Conservation (phyloP, 2,329 filamentous ascomycete genomes). For the Fonsecaea pugnacius region DNA sequence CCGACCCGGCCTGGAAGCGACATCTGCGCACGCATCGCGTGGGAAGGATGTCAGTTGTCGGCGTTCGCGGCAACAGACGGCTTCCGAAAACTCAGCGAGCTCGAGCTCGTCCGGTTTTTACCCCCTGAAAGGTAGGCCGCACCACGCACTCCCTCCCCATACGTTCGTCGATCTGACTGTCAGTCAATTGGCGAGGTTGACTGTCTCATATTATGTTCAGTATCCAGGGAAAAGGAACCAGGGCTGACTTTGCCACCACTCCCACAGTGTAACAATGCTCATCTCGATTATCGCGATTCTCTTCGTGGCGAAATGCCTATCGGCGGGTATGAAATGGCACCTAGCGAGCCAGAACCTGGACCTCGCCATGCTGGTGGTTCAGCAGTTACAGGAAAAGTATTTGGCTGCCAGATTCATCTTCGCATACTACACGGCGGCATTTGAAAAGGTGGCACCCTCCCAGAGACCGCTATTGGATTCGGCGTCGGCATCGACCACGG, state of each 20-base stretch:
- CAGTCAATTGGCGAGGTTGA: neutral
- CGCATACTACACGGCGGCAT: conserved; percentile 21
- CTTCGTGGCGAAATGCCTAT: conserved; percentile 17
- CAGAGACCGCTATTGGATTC: neutral
- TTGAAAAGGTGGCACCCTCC: conserved; percentile 18
- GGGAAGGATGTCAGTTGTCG: conserved; percentile 16
- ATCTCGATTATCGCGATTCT: conserved; percentile 20
- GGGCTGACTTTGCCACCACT: neutral
- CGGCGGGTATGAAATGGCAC: conserved; percentile 20
- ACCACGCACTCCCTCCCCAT: neutral
- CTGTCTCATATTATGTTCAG: neutral
- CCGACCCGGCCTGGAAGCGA: conserved; percentile 10
- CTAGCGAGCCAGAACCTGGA: conserved; percentile 24
- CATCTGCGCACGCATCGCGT: conserved; percentile 8
- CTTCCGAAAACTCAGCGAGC: conserved; percentile 19
- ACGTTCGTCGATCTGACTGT: neutral
- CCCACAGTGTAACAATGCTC: conserved; percentile 17
- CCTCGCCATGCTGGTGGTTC: conserved; percentile 20
- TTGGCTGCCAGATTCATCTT: conserved; percentile 19
- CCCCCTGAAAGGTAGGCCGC: conserved; percentile 22
- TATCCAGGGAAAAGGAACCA: neutral
- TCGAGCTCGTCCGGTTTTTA: conserved; percentile 15
- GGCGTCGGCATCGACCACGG: neutral
- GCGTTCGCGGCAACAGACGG: conserved; percentile 19
- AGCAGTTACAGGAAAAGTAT: conserved; percentile 22